Percentiles rank a stretch among this genome's conserved stretches.
Conservation (phyloP, 768 basidiomycete genomes). For the Mycena albidolilacea region DNA sequence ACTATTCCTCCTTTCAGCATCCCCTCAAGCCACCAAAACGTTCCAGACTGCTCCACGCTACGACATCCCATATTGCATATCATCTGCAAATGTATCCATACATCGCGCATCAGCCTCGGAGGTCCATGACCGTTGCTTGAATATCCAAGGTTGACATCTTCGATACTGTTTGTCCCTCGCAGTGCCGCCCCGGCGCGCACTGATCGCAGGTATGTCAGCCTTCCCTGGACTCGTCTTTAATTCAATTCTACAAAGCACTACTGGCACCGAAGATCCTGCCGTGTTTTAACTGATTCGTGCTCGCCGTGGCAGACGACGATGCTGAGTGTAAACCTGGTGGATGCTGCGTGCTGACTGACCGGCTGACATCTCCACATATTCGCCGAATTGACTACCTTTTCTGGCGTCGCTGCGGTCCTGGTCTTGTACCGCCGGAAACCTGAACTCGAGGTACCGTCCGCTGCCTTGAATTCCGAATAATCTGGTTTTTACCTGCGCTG, state of each 20-base stretch:
- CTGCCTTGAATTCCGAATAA: background rate
- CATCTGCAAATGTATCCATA: background rate
- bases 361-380: no score
- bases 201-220: conserved; percentile 20
- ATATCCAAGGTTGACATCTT: background rate
- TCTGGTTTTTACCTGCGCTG: no score
- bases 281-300: background rate
- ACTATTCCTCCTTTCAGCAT: background rate
- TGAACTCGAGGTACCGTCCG: background rate
- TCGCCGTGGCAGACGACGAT: background rate
- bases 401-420: no score
- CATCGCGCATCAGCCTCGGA: conserved; percentile 19
- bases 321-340: background rate
- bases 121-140: conserved; percentile 6
- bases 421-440: no score
- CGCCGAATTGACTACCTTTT: no score
- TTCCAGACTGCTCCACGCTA: background rate
- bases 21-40: background rate
- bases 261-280: background rate
- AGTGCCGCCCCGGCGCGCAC: conserved; percentile 14
- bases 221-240: background rate
- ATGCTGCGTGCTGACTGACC: background rate
- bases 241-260: background rate
- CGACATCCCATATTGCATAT: background rate
- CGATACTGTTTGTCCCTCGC: background rate